These are phyloP conservation scores for Noccaea caerulescens DNA, from an alignment of 345 rosid species.

Conservation along the genomic window DNA sequence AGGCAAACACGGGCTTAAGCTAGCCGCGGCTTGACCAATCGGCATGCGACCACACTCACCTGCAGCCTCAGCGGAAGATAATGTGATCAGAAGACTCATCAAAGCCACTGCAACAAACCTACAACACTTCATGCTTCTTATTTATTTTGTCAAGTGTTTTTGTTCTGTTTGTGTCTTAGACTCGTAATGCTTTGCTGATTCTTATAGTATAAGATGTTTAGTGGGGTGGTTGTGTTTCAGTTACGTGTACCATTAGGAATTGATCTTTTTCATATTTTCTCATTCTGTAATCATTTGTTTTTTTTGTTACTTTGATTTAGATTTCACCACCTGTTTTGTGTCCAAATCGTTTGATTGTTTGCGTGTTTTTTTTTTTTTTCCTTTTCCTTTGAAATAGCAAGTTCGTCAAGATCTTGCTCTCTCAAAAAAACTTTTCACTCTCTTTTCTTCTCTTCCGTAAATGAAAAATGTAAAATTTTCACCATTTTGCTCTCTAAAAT, in stretches of 20 bases:
- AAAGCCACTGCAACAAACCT: slow-evolving; percentile 39
- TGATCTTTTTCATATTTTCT: background rate
- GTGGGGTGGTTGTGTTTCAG: slow-evolving; percentile 45
- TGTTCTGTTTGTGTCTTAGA: slow-evolving; percentile 23
- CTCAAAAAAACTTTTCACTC: background rate
- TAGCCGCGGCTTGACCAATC: slow-evolving; percentile 63
- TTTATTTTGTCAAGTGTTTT: background rate
- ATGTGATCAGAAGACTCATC: slow-evolving; percentile 41
- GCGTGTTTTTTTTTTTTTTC: background rate
- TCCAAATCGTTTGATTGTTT: slow-evolving; percentile 13
- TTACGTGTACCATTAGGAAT: slow-evolving; percentile 28
- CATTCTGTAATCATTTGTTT: slow-evolving; percentile 32
- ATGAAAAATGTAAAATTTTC: background rate
- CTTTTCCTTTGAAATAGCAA: background rate
- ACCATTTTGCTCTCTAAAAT: background rate
- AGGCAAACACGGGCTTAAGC: slow-evolving; percentile 72
- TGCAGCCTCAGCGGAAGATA: slow-evolving; percentile 46
- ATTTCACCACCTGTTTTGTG: slow-evolving; percentile 40
- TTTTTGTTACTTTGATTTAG: slow-evolving; percentile 36
- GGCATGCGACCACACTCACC: slow-evolving; percentile 83
- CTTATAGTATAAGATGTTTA: slow-evolving; percentile 35
- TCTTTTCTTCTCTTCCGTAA: background rate
- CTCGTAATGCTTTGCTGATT: slow-evolving; percentile 33
- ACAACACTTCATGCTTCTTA: slow-evolving; percentile 40
- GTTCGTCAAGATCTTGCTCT: background rate